These are phyloP conservation scores for Fomes fomentarius DNA, from an alignment of 1,284 basidiomycete species.

Conservation along the genomic window DNA sequence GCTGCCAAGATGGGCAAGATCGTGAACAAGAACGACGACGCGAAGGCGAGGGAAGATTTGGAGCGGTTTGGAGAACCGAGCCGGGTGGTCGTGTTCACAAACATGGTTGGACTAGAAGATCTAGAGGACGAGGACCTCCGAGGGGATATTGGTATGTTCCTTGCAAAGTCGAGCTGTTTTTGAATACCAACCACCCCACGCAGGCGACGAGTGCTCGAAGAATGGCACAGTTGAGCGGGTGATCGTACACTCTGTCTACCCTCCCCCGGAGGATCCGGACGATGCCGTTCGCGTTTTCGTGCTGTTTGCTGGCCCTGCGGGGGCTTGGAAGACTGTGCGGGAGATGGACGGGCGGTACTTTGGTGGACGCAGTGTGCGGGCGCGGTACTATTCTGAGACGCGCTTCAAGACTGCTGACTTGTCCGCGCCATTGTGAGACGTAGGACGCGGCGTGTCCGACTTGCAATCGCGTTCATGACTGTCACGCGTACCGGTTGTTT, in stretches of 20 bases:
- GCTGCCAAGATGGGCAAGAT: conserved; percentile 77
- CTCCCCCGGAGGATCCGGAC: conserved; percentile 58
- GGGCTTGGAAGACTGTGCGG: conserved; percentile 92
- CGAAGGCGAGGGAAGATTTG: conserved; percentile 70
- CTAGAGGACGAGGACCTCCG: conserved; percentile 84
- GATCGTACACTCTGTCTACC: conserved; percentile 77
- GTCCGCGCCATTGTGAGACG: conserved; percentile 38
- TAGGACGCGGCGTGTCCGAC: conserved; percentile 2
- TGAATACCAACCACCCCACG: conserved; percentile 1
- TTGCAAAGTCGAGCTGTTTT: conserved; percentile 3
- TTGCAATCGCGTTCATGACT: neutral
- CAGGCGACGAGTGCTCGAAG: conserved; percentile 88
- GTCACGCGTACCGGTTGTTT: neutral
- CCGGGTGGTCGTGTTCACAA: conserved; percentile 84
- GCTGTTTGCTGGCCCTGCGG: conserved; percentile 84
- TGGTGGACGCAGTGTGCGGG: conserved; percentile 82
- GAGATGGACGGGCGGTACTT: conserved; percentile 92
- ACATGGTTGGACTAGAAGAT: conserved; percentile 84
- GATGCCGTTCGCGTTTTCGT: conserved; percentile 86
- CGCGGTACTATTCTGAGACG: conserved; percentile 80
- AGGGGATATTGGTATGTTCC: conserved; percentile 79
- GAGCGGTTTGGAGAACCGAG: conserved; percentile 87
- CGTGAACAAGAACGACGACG: conserved; percentile 84
- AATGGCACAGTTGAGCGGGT: conserved; percentile 91
- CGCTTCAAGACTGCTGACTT: conserved; percentile 56